Percentiles rank a stretch among this genome's conserved stretches.
Evolutionary conservation across 371 early-diverging fungal species (phyloP).

Genomic region (Globomyces sp.): DNA sequence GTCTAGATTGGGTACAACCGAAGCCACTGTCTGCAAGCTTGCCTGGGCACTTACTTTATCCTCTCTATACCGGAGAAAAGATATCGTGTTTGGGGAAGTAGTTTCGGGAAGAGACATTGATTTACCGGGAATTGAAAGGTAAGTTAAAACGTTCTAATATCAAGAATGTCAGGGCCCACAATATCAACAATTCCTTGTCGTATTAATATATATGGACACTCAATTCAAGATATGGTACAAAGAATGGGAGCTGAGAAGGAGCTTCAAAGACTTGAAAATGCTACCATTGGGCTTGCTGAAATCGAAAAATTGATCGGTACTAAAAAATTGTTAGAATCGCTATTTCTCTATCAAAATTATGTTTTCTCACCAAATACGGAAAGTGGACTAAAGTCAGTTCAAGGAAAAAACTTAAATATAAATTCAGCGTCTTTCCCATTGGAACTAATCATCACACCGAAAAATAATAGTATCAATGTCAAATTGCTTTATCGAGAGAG

Average conservation of each 20-base stretch:
- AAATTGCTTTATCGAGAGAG: too few species aligned
- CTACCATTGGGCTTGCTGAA: constrained; percentile 7
- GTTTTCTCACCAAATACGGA: too few species aligned
- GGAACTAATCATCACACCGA: background rate
- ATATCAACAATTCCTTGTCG: constrained; percentile 34
- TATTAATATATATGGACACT: background rate
- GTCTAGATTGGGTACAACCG: too few species aligned
- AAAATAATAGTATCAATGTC: too few species aligned
- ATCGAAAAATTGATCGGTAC: constrained; percentile 6
- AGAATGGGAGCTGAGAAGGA: background rate
- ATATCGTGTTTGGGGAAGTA: constrained; percentile 30
- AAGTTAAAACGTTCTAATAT: too few species aligned
- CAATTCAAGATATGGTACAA: constrained; percentile 13
- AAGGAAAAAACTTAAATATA: too few species aligned
- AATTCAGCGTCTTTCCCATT: background rate
- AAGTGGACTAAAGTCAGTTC: too few species aligned
- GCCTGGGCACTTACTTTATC: constrained; percentile 30
- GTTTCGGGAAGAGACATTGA: constrained; percentile 26
- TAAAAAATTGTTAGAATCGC: background rate
- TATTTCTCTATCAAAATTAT: constrained; percentile 8
- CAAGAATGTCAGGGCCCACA: constrained; percentile 23
- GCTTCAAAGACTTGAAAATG: background rate
- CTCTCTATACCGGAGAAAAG: constrained; percentile 12
- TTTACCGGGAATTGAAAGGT: constrained; percentile 20
- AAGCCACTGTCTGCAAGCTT: constrained; percentile 10